A percentile compares a stretch with the other conserved stretches of the same genome.
These are phyloP conservation scores for Podochytrium sp. DNA, from an alignment of 192 early-diverging fungal species.

Conservation along the genomic window DNA sequence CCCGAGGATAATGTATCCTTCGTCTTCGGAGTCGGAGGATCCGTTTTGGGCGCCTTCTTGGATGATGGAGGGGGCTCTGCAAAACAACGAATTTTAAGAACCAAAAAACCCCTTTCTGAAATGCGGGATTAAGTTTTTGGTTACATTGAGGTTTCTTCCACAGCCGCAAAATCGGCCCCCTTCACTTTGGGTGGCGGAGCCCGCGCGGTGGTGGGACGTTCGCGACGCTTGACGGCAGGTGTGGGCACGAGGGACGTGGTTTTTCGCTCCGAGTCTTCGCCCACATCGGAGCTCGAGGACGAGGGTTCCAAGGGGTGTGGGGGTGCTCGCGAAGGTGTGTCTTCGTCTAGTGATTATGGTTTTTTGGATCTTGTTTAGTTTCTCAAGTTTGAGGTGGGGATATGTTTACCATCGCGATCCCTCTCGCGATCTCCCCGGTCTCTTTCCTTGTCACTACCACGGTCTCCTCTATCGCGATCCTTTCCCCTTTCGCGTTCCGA, in stretches of 20 bases:
- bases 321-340: not conserved
- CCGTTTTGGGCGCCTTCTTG: constrained; percentile 37
- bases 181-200: constrained; percentile 55
- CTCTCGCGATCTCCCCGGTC: constrained; percentile 6
- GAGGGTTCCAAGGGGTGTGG: not conserved
- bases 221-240: constrained; percentile 40
- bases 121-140: not conserved
- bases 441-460: constrained; percentile 14
- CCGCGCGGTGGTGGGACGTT: constrained; percentile 56
- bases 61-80: constrained; percentile 43
- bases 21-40: constrained; percentile 50
- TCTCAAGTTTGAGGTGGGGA: not conserved
- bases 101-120: not conserved
- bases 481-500: constrained; percentile 10
- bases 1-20: constrained; percentile 49
- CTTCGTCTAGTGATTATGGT: not conserved
- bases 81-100: constrained; percentile 5
- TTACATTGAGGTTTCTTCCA: constrained; percentile 40
- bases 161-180: constrained; percentile 40
- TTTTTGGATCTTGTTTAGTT: not conserved
- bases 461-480: constrained; percentile 12
- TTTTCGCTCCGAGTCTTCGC: constrained; percentile 26
- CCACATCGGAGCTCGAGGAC: not conserved
- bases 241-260: constrained; percentile 11
- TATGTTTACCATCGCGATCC: constrained; percentile 3